Evolutionary conservation across 2,329 filamentous ascomycete genomes (phyloP).

Genomic region (Pseudogymnoascus sp.): DNA sequence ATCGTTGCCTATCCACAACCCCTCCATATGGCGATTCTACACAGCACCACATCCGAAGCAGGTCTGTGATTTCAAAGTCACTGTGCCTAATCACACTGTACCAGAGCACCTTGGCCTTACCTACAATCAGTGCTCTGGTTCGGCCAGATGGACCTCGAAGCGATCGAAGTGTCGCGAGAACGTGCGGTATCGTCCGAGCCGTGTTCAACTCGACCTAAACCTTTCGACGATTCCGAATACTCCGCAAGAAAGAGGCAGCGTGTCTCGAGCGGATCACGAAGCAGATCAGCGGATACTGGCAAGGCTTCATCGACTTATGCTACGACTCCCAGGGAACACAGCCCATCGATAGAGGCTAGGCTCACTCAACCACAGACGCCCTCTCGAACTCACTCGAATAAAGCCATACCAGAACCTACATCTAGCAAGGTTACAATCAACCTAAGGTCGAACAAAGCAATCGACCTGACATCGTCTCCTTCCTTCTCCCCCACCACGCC

Average conservation of each 20-base stretch:
- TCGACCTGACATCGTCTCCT: conserved; percentile 38
- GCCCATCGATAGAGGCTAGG: conserved; percentile 26
- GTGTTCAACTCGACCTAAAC: conserved; percentile 56
- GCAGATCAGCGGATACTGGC: conserved; percentile 42
- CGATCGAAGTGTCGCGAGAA: conserved; percentile 40
- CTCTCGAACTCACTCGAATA: conserved; percentile 26
- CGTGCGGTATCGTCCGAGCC: conserved; percentile 57
- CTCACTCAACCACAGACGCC: conserved; percentile 26
- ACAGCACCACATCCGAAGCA: background rate
- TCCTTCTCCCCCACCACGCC: conserved; percentile 37
- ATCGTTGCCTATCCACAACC: conserved; percentile 3
- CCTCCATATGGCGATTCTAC: conserved; percentile 3
- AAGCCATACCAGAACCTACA: conserved; percentile 36
- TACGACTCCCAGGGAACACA: conserved; percentile 27
- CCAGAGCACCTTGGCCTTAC: conserved; percentile 16
- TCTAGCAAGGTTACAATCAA: conserved; percentile 57
- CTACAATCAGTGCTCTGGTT: conserved; percentile 48
- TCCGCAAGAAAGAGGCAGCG: conserved; percentile 53
- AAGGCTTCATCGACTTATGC: conserved; percentile 11
- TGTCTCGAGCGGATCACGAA: conserved; percentile 52
- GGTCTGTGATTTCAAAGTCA: conserved; percentile 2
- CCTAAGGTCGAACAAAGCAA: conserved; percentile 42
- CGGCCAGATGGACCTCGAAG: conserved; percentile 36
- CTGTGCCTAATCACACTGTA: background rate
- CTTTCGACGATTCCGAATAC: conserved; percentile 49